Percentiles rank a stretch among this genome's conserved stretches.
Conservation (phyloP, 1,284 basidiomycete genomes). For the Ustilago nuda region DNA sequence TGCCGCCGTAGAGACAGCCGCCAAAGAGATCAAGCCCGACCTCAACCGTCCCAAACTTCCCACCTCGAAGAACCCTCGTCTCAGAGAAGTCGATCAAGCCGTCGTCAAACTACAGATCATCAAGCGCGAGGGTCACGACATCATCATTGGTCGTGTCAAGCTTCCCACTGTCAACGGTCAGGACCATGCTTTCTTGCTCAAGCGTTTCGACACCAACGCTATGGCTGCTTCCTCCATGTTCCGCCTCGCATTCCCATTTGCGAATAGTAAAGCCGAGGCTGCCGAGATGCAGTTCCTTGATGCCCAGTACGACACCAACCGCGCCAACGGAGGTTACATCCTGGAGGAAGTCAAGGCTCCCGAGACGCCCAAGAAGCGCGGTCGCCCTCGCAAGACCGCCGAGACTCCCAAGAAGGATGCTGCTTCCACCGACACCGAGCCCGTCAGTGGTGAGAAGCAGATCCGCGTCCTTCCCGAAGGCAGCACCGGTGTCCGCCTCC, state of each 20-base stretch:
- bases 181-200: conserved; percentile 88
- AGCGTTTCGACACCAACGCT: conserved; percentile 94
- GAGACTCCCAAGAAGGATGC: conserved; percentile 46
- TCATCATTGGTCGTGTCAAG: conserved; percentile 91
- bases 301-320: conserved; percentile 79
- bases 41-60: conserved; percentile 57
- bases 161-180: conserved; percentile 77
- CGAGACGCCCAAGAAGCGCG: conserved; percentile 51
- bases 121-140: conserved; percentile 82
- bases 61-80: conserved; percentile 59
- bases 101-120: conserved; percentile 85
- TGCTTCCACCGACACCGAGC: conserved; percentile 36
- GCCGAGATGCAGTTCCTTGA: conserved; percentile 86
- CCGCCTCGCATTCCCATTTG: conserved; percentile 91
- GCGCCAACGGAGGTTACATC: conserved; percentile 82
- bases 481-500: conserved; percentile 74
- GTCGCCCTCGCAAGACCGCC: conserved; percentile 50
- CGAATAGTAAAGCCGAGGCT: conserved; percentile 82
- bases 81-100: conserved; percentile 57
- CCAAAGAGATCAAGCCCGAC: conserved; percentile 35
- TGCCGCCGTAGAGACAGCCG: conserved; percentile 18
- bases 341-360: conserved; percentile 71
- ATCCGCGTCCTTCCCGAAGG: conserved; percentile 57
- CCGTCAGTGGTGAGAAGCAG: conserved; percentile 31
- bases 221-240: conserved; percentile 98